phyloP scores from a whole-genome alignment of 2,329 filamentous ascomycete species.

The Diplocarpon rosae region DNA sequence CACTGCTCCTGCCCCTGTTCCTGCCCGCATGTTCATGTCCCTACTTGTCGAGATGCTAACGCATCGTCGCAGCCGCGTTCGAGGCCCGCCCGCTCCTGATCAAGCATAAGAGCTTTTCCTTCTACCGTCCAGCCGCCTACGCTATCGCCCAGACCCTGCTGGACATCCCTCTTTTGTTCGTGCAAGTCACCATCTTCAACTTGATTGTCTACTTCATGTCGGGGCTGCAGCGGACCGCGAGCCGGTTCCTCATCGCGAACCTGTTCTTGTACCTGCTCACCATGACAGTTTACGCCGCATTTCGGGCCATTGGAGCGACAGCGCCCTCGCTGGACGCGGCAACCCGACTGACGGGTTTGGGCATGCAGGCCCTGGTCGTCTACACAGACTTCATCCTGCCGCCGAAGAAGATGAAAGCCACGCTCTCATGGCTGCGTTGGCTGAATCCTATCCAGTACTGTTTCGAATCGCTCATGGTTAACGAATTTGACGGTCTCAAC shows the following conservation, averaged over 20 bases:
- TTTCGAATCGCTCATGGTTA: conserved; percentile 57
- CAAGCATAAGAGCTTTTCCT: conserved; percentile 45
- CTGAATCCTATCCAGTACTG: conserved; percentile 58
- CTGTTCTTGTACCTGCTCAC: conserved; percentile 36
- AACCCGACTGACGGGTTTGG: conserved; percentile 43
- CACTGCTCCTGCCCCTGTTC: no score
- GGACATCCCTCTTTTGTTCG: conserved; percentile 42
- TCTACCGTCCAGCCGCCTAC: neutral
- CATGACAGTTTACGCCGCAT: conserved; percentile 46
- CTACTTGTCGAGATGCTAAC: no score
- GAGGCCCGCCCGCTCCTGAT: conserved; percentile 46
- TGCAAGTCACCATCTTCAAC: conserved; percentile 47
- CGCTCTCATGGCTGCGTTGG: conserved; percentile 46
- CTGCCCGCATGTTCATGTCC: no score
- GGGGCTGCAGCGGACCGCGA: conserved; percentile 39
- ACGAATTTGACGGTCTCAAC: conserved; percentile 53
- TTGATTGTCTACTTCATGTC: conserved; percentile 55
- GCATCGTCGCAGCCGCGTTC: no score
- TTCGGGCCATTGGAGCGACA: conserved; percentile 42
- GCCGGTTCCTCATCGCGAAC: conserved; percentile 52
- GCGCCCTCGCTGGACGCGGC: conserved; percentile 46
- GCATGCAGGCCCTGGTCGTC: conserved; percentile 42
- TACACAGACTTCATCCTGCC: conserved; percentile 56
- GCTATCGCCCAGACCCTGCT: conserved; percentile 32
- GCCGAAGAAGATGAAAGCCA: conserved; percentile 51